Conservation (phyloP, 2,329 filamentous ascomycete genomes). For the Clathrospora elynae region DNA sequence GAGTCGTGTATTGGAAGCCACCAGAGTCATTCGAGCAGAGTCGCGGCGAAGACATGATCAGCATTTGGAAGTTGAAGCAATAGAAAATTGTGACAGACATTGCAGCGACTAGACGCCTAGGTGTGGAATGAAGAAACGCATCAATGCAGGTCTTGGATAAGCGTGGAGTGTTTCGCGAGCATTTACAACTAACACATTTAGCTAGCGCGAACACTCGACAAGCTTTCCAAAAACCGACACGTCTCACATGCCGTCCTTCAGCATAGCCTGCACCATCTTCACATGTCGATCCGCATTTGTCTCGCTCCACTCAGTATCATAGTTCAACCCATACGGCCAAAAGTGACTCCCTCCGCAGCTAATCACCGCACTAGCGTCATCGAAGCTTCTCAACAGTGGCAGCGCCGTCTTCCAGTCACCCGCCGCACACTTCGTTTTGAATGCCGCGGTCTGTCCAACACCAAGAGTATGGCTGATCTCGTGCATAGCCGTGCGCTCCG, state of each 20-base stretch:
- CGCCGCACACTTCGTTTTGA: conserved; percentile 35
- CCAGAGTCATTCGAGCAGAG: conserved; percentile 24
- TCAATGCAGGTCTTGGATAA: background rate
- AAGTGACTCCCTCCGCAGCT: conserved; percentile 42
- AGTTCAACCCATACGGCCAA: conserved; percentile 46
- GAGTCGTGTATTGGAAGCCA: conserved; percentile 20
- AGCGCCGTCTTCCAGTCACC: conserved; percentile 43
- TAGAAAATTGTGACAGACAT: background rate
- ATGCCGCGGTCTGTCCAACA: conserved; percentile 41
- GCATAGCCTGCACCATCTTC: conserved; percentile 40
- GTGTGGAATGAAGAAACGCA: background rate
- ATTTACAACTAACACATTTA: no score
- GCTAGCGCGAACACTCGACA: no score
- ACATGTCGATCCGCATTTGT: conserved; percentile 45
- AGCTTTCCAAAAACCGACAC: no score
- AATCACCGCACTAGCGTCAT: conserved; percentile 38
- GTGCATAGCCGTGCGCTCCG: conserved; percentile 44
- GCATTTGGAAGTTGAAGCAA: conserved; percentile 22
- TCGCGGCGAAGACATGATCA: conserved; percentile 22
- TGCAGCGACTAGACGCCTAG: background rate
- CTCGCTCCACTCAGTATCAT: conserved; percentile 45
- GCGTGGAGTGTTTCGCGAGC: background rate
- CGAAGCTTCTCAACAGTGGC: conserved; percentile 38
- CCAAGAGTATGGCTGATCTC: conserved; percentile 44
- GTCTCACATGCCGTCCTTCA: conserved; percentile 39